A percentile compares a stretch with the other conserved stretches of the same genome.
Conservation (phyloP, 2,329 filamentous ascomycete genomes). For the Colletotrichum liaoningense region DNA sequence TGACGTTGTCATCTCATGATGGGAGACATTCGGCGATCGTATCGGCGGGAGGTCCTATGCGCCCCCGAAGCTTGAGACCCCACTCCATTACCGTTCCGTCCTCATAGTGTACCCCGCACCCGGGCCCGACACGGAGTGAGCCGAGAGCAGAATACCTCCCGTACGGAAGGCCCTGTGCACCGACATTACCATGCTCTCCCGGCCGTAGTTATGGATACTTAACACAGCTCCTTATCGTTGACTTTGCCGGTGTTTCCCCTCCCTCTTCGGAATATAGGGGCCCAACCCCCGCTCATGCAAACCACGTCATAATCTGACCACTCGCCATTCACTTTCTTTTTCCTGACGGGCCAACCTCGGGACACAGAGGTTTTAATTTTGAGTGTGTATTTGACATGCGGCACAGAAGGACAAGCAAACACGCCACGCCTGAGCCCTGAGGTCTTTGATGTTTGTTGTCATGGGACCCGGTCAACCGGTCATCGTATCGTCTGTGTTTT, state of each 20-base stretch:
- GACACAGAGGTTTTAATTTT: not conserved
- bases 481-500: not conserved
- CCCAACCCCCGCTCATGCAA: not conserved
- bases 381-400: not conserved
- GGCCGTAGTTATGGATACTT: not conserved
- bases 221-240: not conserved
- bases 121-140: not conserved
- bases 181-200: not conserved
- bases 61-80: not conserved
- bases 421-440: not conserved
- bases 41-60: constrained; percentile 14
- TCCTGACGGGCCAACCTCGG: not conserved
- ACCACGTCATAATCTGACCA: constrained; percentile 24
- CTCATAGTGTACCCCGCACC: not conserved
- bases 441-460: not conserved
- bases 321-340: constrained; percentile 22
- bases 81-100: not conserved
- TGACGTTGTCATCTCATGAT: not conserved
- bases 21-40: not conserved
- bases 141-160: not conserved
- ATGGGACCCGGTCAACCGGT: not conserved
- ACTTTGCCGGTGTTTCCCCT: not conserved
- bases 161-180: not conserved
- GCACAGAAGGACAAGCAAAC: not conserved
- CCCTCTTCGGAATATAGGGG: not conserved